Evolutionary conservation across 805 yeast species (phyloP), one percentile per base, ranked within the genome.

Genomic region (Metschnikowia proteae): DNA sequence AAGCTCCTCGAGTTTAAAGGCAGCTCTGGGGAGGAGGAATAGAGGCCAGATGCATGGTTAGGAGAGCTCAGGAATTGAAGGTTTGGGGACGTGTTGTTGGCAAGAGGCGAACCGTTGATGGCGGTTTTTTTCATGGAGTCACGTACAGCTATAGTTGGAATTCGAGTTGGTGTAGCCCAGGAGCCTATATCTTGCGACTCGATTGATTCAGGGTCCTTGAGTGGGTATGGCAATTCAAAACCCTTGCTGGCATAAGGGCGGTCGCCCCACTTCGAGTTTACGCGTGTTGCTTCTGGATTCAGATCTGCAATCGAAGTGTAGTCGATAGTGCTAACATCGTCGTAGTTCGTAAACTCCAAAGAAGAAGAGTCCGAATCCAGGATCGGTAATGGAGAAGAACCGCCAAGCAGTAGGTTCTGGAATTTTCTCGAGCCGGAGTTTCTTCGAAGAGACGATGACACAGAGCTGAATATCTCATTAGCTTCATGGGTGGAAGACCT

Each of bases 331-430:
- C 8, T n/a, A 10, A 10, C 7, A 25, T 33, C 45, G 22, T 42
- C 45, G 31, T 32, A 33, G 31, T 42, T 42, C 4, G 37, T 42
- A 31, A 42, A 42, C 25, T 33, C 45, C 28, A 42, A n/a, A 13
- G 45, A 42, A 33, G 32, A 39, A 33, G 30, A 11, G 9, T 37
- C 44, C 30, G 47, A 36, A 13, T 45, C 50, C 13, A 34, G 47
- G 9, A 29, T 25, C 13, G 35, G 41, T 26, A 47, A 39, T 3
- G 57, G 55, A 33, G 52, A 45, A 9, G 49, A 41, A 11, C 53
- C 56, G 10, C 39, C 42, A 45, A 52, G 55, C 60, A 51, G 57
- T 13, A 55, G 53, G 37, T 52, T 52, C 45, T 54, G 60, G 39
- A 46, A 57, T 30, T 40, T 51, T 8, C 58, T 46, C 30, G 28